A percentile compares a stretch with the other conserved stretches of the same genome.
phyloP scores from a whole-genome alignment of 352 stramenopile species.

The Phytophthora nicotianae region DNA sequence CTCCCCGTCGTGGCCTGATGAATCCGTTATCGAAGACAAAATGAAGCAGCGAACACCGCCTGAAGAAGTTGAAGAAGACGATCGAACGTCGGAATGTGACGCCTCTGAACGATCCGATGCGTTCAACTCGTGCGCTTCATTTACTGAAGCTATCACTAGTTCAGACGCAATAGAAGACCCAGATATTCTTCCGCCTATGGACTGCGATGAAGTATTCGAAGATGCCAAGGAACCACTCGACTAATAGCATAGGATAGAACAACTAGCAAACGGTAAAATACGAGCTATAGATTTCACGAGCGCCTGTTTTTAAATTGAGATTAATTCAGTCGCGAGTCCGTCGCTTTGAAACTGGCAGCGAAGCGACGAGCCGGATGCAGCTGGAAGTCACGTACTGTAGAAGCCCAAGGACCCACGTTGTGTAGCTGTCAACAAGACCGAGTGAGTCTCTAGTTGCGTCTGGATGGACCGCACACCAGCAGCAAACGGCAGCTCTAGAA shows the following conservation, averaged over 20 bases:
- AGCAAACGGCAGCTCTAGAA: constrained; percentile 21
- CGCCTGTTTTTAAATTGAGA: background rate
- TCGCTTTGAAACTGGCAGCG: background rate
- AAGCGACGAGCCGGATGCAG: background rate
- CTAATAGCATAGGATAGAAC: too few species aligned
- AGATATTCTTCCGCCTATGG: background rate
- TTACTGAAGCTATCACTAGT: background rate
- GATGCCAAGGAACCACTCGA: constrained; percentile 12
- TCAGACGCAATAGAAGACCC: background rate
- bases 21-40: background rate
- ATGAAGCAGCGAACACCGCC: background rate
- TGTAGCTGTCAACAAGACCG: background rate
- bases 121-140: constrained; percentile 32
- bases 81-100: constrained; percentile 23
- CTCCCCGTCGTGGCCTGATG: constrained; percentile 2
- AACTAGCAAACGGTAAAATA: background rate
- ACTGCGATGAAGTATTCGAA: constrained; percentile 26
- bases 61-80: constrained; percentile 2
- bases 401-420: background rate
- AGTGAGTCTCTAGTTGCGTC: background rate
- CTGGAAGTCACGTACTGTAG: background rate
- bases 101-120: constrained; percentile 20
- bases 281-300: background rate
- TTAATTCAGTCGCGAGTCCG: constrained; percentile 18
- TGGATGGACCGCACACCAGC: constrained; percentile 23